Conservation (phyloP, 805 yeast genomes). For the Teunomyces atbi region DNA sequence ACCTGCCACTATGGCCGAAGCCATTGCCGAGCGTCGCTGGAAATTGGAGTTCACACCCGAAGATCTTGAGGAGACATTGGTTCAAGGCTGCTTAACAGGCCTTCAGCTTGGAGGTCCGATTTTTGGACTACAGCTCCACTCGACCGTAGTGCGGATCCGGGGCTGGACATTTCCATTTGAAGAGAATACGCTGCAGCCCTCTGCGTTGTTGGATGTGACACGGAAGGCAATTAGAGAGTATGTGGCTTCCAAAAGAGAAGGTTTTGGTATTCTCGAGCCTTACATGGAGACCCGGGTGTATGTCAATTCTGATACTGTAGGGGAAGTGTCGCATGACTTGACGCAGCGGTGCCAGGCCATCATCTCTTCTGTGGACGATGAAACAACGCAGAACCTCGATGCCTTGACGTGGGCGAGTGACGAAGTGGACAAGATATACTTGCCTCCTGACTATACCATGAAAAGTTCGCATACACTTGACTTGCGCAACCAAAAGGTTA, state of each 20-base stretch:
- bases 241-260: slow-evolving; percentile 17
- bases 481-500: slow-evolving; percentile 48
- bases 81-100: slow-evolving; percentile 59
- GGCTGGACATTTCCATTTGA: slow-evolving; percentile 57
- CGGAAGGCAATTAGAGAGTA: slow-evolving; percentile 31
- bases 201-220: slow-evolving; percentile 41
- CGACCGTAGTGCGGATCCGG: slow-evolving; percentile 54
- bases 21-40: slow-evolving; percentile 45
- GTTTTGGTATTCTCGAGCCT: slow-evolving; percentile 75
- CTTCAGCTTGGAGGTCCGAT: slow-evolving; percentile 67
- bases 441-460: slow-evolving; percentile 77
- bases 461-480: slow-evolving; percentile 15
- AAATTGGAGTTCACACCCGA: slow-evolving; percentile 46
- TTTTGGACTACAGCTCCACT: slow-evolving; percentile 57
- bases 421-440: slow-evolving; percentile 60
- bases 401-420: slow-evolving; percentile 47
- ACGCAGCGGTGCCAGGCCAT: slow-evolving; percentile 75
- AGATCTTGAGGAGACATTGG: slow-evolving; percentile 50
- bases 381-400: slow-evolving; percentile 36
- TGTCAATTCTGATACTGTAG: slow-evolving; percentile 70
- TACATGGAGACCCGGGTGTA: slow-evolving; percentile 73
- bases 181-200: slow-evolving; percentile 27
- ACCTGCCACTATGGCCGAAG: slow-evolving; percentile 21
- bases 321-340: slow-evolving; percentile 81
- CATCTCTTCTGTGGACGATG: slow-evolving; percentile 72